phyloP scores from a whole-genome alignment of 768 basidiomycete species.

The Agaricus bisporus region DNA sequence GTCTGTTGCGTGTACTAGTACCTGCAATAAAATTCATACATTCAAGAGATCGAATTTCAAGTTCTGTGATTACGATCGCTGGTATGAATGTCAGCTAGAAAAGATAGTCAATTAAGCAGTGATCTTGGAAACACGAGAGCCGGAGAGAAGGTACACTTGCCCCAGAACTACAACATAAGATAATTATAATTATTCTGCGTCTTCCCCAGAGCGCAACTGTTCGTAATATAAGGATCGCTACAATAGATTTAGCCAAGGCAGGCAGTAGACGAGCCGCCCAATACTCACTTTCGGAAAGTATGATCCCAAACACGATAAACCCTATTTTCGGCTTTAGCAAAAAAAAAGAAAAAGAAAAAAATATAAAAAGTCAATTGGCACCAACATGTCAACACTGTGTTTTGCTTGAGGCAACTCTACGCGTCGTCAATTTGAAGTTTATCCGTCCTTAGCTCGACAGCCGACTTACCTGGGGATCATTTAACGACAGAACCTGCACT shows the following conservation, averaged over 20 bases:
- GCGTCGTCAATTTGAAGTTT: neutral
- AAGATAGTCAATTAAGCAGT: neutral
- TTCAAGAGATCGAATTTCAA: constrained; percentile 27
- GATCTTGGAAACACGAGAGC: too few species aligned
- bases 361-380: neutral
- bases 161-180: constrained; percentile 21
- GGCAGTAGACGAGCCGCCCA: neutral
- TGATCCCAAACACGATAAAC: constrained; percentile 29
- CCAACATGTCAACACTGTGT: constrained; percentile 27
- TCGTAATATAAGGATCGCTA: constrained; percentile 35
- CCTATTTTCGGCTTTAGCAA: constrained; percentile 13
- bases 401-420: constrained; percentile 20
- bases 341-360: neutral
- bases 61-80: constrained; percentile 22
- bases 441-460: neutral
- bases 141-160: constrained; percentile 7
- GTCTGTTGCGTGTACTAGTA: too few species aligned
- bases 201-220: constrained; percentile 41
- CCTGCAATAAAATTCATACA: constrained; percentile 19
- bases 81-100: constrained; percentile 26
- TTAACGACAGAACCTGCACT: constrained; percentile 12
- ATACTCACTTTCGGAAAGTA: constrained; percentile 29
- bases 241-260: neutral
- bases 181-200: constrained; percentile 24
- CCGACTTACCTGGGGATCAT: constrained; percentile 17